Evolutionary conservation across 768 basidiomycete species (phyloP).

Genomic region (Suillus paluster): DNA sequence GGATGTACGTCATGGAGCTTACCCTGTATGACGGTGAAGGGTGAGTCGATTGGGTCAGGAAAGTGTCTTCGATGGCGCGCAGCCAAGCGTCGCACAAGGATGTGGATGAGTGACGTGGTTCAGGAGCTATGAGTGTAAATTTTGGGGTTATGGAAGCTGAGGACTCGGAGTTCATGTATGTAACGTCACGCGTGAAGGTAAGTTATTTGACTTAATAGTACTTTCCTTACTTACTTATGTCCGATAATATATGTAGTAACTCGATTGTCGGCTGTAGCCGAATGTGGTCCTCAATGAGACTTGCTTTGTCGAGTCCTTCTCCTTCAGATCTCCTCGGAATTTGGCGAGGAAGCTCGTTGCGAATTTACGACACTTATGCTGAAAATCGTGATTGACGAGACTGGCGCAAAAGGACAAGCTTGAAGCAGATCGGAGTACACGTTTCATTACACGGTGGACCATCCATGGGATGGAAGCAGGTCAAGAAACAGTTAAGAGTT

Average conservation of each 20-base stretch:
- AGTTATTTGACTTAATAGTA: too few relatives aligned
- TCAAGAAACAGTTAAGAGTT: too few relatives aligned
- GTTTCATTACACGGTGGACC: too few relatives aligned
- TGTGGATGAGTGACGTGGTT: neutral
- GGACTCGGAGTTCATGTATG: too few relatives aligned
- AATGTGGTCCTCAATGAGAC: neutral
- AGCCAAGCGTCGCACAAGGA: neutral
- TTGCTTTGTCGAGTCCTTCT: neutral
- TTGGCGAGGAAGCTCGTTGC: neutral
- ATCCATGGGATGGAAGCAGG: too few relatives aligned
- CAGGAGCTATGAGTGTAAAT: neutral
- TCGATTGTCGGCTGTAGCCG: neutral
- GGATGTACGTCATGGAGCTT: neutral
- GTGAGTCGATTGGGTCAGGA: neutral
- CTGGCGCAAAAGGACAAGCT: too few relatives aligned
- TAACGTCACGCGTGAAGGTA: neutral
- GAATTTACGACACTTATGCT: too few relatives aligned
- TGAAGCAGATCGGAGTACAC: too few relatives aligned
- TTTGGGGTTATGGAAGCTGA: too few relatives aligned
- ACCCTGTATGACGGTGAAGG: neutral
- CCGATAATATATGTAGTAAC: too few relatives aligned
- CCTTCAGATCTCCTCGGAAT: constrained; percentile 1
- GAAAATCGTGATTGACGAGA: too few relatives aligned
- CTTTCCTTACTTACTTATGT: too few relatives aligned
- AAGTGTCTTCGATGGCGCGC: neutral